Percentiles rank a stretch among this genome's conserved stretches.
Evolutionary conservation across 2,329 filamentous ascomycete genomes (phyloP).

Genomic region (Colletotrichum sp.): DNA sequence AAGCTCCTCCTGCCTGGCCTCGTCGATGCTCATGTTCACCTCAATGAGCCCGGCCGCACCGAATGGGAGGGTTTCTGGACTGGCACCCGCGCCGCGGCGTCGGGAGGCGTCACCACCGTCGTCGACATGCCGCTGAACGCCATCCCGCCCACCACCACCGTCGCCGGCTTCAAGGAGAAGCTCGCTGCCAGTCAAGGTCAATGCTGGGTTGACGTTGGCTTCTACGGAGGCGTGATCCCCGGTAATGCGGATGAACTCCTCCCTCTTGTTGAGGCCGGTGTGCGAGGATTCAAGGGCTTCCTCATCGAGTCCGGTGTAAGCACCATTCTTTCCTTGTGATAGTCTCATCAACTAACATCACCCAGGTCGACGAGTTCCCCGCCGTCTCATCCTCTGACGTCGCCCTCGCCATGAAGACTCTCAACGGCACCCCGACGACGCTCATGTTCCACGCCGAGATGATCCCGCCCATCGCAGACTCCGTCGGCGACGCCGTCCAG

Average conservation of each 20-base stretch:
- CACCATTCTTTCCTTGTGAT: fast-evolving
- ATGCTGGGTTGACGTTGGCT: slow-evolving; percentile 99
- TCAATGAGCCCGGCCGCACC: slow-evolving; percentile 94
- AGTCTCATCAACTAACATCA: slow-evolving; percentile 11
- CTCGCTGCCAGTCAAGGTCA: slow-evolving; percentile 81
- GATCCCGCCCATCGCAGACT: slow-evolving; percentile 84
- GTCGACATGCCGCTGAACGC: slow-evolving; percentile 98
- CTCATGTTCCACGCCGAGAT: slow-evolving; percentile 99
- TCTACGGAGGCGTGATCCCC: slow-evolving; percentile 93
- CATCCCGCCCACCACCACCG: slow-evolving; percentile 93
- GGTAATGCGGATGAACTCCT: slow-evolving; percentile 84
- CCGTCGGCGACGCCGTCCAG: slow-evolving; percentile 79
- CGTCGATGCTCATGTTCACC: slow-evolving; percentile 95
- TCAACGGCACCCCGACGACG: slow-evolving; percentile 83
- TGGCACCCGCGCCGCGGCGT: slow-evolving; percentile 90
- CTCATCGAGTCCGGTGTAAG: slow-evolving; percentile 93
- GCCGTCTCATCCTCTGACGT: slow-evolving; percentile 85
- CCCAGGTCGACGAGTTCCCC: slow-evolving; percentile 93
- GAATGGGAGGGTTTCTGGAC: slow-evolving; percentile 99
- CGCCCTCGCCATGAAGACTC: slow-evolving; percentile 76
- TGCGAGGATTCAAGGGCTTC: slow-evolving; percentile 97
- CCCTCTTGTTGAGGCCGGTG: slow-evolving; percentile 81
- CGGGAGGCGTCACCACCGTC: slow-evolving; percentile 95
- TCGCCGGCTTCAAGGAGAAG: slow-evolving; percentile 83
- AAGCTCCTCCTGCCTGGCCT: slow-evolving; percentile 86